A percentile compares a stretch with the other conserved stretches of the same genome.
These are phyloP conservation scores for Nakazawaea pomicola DNA, from an alignment of 805 yeast genomes.

Conservation along the genomic window DNA sequence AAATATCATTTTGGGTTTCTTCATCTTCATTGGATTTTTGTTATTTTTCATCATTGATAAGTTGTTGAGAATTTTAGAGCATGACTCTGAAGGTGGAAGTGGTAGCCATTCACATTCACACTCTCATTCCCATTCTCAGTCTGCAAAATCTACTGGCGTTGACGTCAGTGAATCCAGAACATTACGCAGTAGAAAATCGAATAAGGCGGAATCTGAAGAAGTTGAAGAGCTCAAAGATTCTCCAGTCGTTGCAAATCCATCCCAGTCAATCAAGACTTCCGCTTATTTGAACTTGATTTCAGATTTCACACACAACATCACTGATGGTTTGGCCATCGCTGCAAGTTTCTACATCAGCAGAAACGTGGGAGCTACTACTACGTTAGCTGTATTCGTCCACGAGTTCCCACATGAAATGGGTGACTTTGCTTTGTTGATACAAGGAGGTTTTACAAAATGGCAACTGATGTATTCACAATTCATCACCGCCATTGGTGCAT, in stretches of 20 bases:
- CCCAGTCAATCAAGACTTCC: conserved; percentile 38
- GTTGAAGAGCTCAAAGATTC: too few relatives aligned
- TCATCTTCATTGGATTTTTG: conserved; percentile 57
- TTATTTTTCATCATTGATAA: conserved; percentile 62
- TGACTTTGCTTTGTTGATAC: conserved; percentile 67
- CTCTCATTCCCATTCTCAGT: conserved; percentile 39
- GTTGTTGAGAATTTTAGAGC: conserved; percentile 44
- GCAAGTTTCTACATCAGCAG: conserved; percentile 61
- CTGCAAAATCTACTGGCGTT: conserved; percentile 17
- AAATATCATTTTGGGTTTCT: conserved; percentile 44
- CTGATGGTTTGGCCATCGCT: conserved; percentile 74
- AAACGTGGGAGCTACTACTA: conserved; percentile 61
- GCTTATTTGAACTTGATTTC: conserved; percentile 66
- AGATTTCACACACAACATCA: conserved; percentile 68
- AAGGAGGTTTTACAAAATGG: conserved; percentile 62
- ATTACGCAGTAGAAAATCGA: conserved; percentile 14
- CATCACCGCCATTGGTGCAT: conserved; percentile 60
- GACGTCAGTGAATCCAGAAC: conserved; percentile 14
- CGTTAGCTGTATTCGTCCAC: conserved; percentile 67
- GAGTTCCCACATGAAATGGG: conserved; percentile 83
- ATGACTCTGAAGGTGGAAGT: conserved; percentile 24
- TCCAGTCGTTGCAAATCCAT: conserved; percentile 30
- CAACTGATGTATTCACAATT: conserved; percentile 66
- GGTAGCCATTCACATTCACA: conserved; percentile 33
- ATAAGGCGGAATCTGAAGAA: conserved; percentile 12